These are phyloP conservation scores for Microbotryum saponariae DNA, from an alignment of 1,284 basidiomycete species.

Conservation along the genomic window DNA sequence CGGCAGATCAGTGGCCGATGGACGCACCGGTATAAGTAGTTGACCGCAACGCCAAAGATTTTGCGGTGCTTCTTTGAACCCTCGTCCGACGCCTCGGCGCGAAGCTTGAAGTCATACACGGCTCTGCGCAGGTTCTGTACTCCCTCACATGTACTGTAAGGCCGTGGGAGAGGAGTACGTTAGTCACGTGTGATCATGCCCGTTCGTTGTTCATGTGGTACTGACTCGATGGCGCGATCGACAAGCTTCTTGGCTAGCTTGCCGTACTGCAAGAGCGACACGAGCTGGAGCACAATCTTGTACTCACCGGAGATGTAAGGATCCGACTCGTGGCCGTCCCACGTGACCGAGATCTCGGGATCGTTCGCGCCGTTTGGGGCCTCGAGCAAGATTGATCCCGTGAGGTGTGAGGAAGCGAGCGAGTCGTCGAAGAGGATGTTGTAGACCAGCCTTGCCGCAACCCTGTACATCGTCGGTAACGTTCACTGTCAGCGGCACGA, in stretches of 20 bases:
- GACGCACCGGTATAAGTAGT: slow-evolving; percentile 31
- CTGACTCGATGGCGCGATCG: slow-evolving; percentile 69
- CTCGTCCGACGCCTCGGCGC: slow-evolving; percentile 71
- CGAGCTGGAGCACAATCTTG: slow-evolving; percentile 89
- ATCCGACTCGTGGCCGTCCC: slow-evolving; percentile 40
- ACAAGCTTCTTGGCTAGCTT: slow-evolving; percentile 89
- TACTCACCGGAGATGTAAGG: slow-evolving; percentile 67
- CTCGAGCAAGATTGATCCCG: not conserved
- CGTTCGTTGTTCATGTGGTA: not conserved
- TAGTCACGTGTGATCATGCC: not conserved
- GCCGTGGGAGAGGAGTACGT: not conserved
- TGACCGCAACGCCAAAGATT: slow-evolving; percentile 65
- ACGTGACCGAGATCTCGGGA: slow-evolving; percentile 20
- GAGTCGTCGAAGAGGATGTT: slow-evolving; percentile 50
- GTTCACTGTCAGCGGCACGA: no score
- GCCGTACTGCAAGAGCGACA: slow-evolving; percentile 69
- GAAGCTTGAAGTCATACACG: slow-evolving; percentile 88
- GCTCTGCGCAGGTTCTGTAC: slow-evolving; percentile 89
- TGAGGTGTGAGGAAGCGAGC: slow-evolving; percentile 12
- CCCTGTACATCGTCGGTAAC: slow-evolving; percentile 41
- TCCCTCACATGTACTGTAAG: slow-evolving; percentile 47
- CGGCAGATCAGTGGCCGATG: slow-evolving; percentile 35
- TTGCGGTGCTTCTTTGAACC: slow-evolving; percentile 68
- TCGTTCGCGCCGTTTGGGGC: slow-evolving; percentile 19
- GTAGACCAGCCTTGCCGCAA: slow-evolving; percentile 77